Evolutionary conservation across 208 protist species (phyloP).

Genomic region (Wallacemonas sp.): DNA sequence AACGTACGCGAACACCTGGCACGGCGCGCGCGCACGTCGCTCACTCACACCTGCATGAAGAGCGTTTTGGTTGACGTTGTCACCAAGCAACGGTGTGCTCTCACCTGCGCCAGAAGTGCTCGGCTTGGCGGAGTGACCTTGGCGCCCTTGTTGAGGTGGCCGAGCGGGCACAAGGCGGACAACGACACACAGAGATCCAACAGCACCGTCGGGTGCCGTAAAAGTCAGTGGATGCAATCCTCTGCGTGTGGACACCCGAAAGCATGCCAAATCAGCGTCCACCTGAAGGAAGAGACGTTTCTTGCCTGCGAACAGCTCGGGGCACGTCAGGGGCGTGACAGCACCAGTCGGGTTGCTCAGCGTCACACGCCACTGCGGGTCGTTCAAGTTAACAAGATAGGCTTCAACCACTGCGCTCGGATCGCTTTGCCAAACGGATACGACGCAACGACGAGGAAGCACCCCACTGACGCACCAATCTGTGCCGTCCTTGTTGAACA

Average conservation of each 20-base stretch:
- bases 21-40: background rate
- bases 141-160: background rate
- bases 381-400: background rate
- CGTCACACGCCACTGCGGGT: background rate
- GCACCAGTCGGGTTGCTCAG: background rate
- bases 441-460: constrained; percentile 1
- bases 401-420: background rate
- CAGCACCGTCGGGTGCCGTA: background rate
- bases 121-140: no score
- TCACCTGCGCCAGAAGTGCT: no score
- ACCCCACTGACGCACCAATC: constrained; percentile 3
- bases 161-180: background rate
- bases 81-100: no score
- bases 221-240: background rate
- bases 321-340: background rate
- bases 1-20: background rate
- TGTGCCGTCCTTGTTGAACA: background rate
- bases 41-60: no score
- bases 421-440: constrained; percentile 6
- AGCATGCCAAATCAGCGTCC: background rate
- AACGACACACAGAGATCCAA: background rate
- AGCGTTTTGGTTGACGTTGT: no score
- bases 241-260: constrained; percentile 1
- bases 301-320: constrained; percentile 6
- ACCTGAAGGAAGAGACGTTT: constrained; percentile 4